Evolutionary conservation across 106 monocot species (phyloP).

Genomic region (Apostasia ramifera): DNA sequence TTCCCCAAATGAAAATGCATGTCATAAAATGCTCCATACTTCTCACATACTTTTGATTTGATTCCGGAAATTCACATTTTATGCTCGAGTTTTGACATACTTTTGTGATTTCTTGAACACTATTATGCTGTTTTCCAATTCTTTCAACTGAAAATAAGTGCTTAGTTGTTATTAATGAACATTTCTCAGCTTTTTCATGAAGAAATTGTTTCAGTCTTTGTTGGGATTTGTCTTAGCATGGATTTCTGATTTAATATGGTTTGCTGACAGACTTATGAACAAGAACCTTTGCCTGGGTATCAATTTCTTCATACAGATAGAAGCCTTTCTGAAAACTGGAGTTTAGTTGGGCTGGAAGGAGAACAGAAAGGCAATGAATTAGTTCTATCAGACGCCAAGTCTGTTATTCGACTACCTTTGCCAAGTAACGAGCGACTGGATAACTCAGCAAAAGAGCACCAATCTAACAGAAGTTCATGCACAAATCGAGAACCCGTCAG

Average conservation of each 20-base stretch:
- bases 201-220: too few relatives aligned
- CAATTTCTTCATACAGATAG: conserved; percentile 36
- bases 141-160: too few relatives aligned
- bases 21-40: too few relatives aligned
- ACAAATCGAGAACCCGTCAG: conserved; percentile 15
- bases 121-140: too few relatives aligned
- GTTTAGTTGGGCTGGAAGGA: conserved; percentile 28
- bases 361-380: conserved; percentile 33
- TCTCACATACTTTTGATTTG: too few relatives aligned
- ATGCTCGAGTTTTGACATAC: too few relatives aligned
- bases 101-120: too few relatives aligned
- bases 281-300: conserved; percentile 43
- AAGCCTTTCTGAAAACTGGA: conserved; percentile 50
- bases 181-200: too few relatives aligned
- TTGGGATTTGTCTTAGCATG: background rate
- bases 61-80: too few relatives aligned
- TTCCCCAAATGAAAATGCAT: too few relatives aligned
- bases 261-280: conserved; percentile 63
- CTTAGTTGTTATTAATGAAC: too few relatives aligned
- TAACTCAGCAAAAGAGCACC: conserved; percentile 18
- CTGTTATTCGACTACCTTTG: conserved; percentile 21
- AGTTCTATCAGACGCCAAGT: conserved; percentile 14
- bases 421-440: conserved; percentile 25
- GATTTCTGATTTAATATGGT: background rate
- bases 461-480: conserved; percentile 22